phyloP scores from a whole-genome alignment of 148 eudicot species.

The Fallopia convolvulus region DNA sequence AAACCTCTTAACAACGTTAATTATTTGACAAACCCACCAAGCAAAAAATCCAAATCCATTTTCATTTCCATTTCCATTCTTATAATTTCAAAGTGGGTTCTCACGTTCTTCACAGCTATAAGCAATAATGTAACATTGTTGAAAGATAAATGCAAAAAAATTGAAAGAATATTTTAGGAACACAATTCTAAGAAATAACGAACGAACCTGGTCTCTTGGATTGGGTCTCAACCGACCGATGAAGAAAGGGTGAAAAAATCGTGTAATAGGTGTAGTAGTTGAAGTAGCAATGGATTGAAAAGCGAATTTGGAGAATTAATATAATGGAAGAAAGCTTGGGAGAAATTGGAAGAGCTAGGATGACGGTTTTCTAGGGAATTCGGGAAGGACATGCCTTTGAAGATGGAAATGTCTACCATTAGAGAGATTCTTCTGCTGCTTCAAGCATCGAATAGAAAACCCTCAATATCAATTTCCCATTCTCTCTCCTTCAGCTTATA shows the following conservation, averaged over 20 bases:
- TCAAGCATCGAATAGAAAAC: conserved; percentile 26
- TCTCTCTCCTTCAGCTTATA: background rate
- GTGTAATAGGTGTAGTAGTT: background rate
- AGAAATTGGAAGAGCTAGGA: background rate
- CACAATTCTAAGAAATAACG: background rate
- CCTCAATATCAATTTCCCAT: background rate
- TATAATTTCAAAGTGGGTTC: no score
- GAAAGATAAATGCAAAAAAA: background rate
- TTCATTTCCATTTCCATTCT: no score
- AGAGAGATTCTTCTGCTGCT: conserved; percentile 1
- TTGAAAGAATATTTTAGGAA: background rate
- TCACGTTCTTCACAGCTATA: no score
- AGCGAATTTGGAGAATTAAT: background rate
- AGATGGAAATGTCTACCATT: conserved; percentile 1
- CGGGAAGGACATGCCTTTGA: background rate
- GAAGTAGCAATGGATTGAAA: background rate
- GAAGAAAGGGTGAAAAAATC: background rate
- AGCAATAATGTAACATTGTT: background rate
- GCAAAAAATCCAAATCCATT: no score
- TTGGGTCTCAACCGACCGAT: background rate
- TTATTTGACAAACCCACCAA: no score
- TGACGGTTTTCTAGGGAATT: background rate
- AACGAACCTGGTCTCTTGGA: background rate
- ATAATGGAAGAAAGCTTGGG: background rate
- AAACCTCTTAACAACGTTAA: no score